phyloP scores from a whole-genome alignment of 345 rosid species.

The Eucalyptus cloeziana region DNA sequence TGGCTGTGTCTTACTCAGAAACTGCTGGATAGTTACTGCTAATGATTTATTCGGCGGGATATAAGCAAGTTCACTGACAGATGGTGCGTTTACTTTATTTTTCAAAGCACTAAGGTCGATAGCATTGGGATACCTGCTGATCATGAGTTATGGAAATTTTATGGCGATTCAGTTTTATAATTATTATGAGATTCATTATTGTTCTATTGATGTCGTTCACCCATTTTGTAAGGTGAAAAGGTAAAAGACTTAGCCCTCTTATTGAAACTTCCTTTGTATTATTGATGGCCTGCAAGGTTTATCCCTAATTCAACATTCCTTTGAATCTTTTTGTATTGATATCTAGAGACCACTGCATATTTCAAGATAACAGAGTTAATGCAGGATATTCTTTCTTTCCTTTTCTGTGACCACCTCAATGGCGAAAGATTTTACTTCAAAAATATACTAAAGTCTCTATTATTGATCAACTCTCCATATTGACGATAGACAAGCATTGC shows the following conservation, averaged over 20 bases:
- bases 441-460: background rate
- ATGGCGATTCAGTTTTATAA: background rate
- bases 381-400: background rate
- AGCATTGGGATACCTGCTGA: no score
- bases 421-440: background rate
- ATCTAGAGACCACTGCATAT: background rate
- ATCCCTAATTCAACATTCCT: background rate
- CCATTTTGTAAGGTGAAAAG: no score
- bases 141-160: background rate
- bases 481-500: background rate
- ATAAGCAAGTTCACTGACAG: no score
- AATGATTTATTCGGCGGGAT: accelerated
- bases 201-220: no score
- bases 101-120: no score
- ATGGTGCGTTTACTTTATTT: no score
- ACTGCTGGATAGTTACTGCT: no score
- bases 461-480: background rate
- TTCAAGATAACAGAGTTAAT: background rate
- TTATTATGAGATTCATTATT: no score
- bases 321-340: background rate
- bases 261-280: background rate
- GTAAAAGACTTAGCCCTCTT: no score
- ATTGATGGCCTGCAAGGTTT: background rate
- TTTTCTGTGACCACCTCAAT: background rate
- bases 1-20: accelerated